Base-by-base conservation (phyloP, 2,329 filamentous ascomycete species). In the Cordyceps fumosorosea region DNA sequence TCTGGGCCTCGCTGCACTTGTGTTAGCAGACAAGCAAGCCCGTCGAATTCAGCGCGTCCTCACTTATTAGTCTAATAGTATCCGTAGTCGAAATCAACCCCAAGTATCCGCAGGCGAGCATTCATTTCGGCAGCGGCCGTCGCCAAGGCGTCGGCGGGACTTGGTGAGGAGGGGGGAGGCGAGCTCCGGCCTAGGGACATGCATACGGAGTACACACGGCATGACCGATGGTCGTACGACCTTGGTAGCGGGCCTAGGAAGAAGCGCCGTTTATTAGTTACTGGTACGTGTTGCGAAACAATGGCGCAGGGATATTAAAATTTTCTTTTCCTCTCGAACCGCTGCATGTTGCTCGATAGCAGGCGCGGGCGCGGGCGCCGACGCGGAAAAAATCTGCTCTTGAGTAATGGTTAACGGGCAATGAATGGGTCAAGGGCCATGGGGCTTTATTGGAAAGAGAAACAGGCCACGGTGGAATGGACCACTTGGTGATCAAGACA, bases 211-310 rank as follows among this genome's bases (percentile, higher is more conserved):
- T 29, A 29, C 44, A 22, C 1, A 47, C 44, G 56, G 56, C 56
- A 59, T 59, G 56, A 32, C 56, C 56, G 56, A 59, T 24, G 34
- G 47, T 52, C 56, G 56, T 59, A 59, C 56, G 47, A 59, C 22
- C 14, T 29, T 29, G 26, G 44, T 37, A 40, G 44, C 44, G 29
- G 44, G 44, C 32, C 55, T 24, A 20, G 14, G n/a, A 34, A 22
- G 18, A 56, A 48, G 12, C 44, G 42, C 37, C 37, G 34, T 55
- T 34, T 20, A 20, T 47, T 20, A 34, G 29, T 29, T 29, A 29
- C 29, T 29, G 29, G 29, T 29, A 29, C 50, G 50, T n/a, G 18
- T 34, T 44, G 20, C 40, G 5, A 44, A 20, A 42, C 37, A 55
- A 55, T 42, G 37, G 52, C 52, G 37, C 16, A 24, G 3, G 37